A percentile compares a stretch with the other conserved stretches of the same genome.
phyloP scores from a whole-genome alignment of 305 asterid genomes.

The Solanum hybrid region DNA sequence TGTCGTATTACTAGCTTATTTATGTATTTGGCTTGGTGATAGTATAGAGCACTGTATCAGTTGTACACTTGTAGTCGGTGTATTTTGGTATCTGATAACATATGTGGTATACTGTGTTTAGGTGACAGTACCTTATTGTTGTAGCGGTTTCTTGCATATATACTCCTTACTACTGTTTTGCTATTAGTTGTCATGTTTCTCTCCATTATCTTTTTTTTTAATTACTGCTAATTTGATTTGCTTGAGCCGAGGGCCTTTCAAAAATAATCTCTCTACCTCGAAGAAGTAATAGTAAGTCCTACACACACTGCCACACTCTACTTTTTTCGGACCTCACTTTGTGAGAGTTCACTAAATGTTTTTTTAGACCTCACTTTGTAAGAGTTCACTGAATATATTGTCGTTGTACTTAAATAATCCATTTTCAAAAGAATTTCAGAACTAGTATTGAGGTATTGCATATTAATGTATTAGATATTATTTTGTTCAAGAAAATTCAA shows the following conservation, averaged over 20 bases:
- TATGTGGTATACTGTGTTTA: background rate
- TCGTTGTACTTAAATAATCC: background rate
- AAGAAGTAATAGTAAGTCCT: too few species aligned
- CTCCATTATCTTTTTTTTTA: too few species aligned
- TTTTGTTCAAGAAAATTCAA: background rate
- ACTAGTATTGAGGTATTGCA: background rate
- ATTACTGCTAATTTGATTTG: background rate
- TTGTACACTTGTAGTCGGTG: background rate
- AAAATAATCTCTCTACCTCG: background rate
- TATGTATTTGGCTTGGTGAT: background rate
- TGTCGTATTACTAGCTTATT: too few species aligned
- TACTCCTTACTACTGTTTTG: background rate
- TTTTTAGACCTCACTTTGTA: too few species aligned
- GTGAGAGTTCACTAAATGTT: too few species aligned
- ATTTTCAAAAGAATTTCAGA: background rate
- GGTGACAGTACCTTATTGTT: background rate
- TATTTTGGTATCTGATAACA: background rate
- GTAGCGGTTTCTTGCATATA: background rate
- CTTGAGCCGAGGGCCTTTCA: background rate
- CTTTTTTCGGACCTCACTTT: too few species aligned
- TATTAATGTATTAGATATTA: background rate
- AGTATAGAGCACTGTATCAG: background rate
- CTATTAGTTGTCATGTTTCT: background rate
- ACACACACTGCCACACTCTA: background rate
- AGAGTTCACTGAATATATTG: background rate